Evolutionary conservation across 352 stramenopile genomes (phyloP), one percentile per base, ranked within the genome.

Genomic region (Phytopythium vexans): DNA sequence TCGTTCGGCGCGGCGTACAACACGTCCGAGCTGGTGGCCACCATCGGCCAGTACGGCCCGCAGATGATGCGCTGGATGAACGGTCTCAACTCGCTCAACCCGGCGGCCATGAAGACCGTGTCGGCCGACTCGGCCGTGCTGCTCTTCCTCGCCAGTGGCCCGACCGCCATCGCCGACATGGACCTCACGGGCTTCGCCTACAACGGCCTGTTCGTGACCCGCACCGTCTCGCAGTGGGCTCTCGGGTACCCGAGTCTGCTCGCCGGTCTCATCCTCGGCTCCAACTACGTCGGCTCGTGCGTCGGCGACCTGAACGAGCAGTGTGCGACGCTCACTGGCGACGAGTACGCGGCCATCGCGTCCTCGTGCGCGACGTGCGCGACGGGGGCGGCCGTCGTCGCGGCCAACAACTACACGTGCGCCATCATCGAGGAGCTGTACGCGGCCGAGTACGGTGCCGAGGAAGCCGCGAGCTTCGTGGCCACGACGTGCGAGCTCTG

Each of bases 1-100:
- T 86, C 80, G 33, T 90, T 83, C 62, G 73, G 55, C 4, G 34
- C 50, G 4, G 41, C 37, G 1, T 31, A 57, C 36, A 72, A 60
- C 16, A 57, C 45, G 32, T 61, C 41, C 8, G 49, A 59, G 1
- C 58, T 79, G 35, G 42, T 51, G 1, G 51, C 49, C 1, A 71
- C 63, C 41, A 53, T 91, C 27, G 34, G 43, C 0, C 42, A 68
- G 42, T 73, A 86, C 70, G 70, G 69, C 34, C 39, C 62, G 54
- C 70, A 82, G 54, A 82, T 90, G 58, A 88, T 90, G 77, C 67
- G 70, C 45, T 89, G 73, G 77, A 62, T 88, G 39, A 89, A 89
- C 56, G 82, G 78, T 0, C 74, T 89, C 62, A 92, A 92, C 62
- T 92, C 82, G 58, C 70, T 89, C 48, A 56, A 92, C 36, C 61